Evolutionary conservation across 345 rosid species (phyloP).

Genomic region (Hibiscus syriacus): DNA sequence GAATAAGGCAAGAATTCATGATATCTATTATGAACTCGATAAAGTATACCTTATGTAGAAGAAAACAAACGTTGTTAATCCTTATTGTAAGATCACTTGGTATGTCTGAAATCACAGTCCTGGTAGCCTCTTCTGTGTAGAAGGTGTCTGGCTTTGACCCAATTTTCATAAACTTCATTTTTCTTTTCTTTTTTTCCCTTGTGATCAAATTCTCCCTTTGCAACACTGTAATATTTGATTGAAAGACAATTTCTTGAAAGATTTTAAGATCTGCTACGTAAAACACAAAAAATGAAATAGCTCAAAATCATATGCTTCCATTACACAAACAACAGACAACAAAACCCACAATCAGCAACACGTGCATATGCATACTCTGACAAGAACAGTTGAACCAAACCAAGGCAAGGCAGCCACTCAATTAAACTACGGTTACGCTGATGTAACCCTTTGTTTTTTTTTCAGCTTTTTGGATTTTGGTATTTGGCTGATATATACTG

Average conservation of each 20-base stretch:
- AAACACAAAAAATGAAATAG: background rate
- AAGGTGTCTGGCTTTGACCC: slow-evolving; percentile 88
- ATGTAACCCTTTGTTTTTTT: slow-evolving; percentile 1
- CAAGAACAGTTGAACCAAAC: background rate
- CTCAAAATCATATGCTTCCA: background rate
- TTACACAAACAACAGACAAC: background rate
- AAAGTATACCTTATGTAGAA: slow-evolving; percentile 71
- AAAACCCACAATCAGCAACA: background rate
- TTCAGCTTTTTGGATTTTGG: background rate
- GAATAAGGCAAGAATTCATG: background rate
- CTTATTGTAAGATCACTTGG: slow-evolving; percentile 58
- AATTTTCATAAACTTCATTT: slow-evolving; percentile 95
- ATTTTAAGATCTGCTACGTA: background rate
- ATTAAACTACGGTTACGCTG: background rate
- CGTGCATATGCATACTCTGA: slow-evolving; percentile 6
- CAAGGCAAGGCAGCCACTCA: background rate
- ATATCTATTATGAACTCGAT: background rate
- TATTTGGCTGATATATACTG: background rate
- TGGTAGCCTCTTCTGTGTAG: slow-evolving; percentile 81
- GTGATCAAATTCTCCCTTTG: slow-evolving; percentile 5
- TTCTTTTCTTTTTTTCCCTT: slow-evolving; percentile 24
- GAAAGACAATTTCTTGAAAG: background rate
- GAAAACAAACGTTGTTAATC: slow-evolving; percentile 57
- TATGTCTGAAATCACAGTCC: slow-evolving; percentile 61
- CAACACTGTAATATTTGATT: slow-evolving; percentile 7